A percentile compares a stretch with the other conserved stretches of the same genome.
These are phyloP conservation scores for Sisymbrium irio DNA, from an alignment of 345 rosid genomes.

Conservation along the genomic window DNA sequence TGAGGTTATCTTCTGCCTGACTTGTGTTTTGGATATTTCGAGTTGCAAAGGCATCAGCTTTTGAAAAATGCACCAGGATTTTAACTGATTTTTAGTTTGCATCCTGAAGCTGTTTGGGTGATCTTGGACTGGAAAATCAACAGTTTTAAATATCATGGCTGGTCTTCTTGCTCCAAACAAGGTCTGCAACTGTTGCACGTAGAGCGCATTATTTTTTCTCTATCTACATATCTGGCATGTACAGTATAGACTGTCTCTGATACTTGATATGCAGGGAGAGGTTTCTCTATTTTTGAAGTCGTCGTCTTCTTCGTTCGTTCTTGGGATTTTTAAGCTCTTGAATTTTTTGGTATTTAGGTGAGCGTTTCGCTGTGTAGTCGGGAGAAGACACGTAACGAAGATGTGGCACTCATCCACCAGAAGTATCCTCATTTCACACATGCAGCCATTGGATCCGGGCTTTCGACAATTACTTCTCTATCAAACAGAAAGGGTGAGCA, in stretches of 20 bases:
- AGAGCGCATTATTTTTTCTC: too few species aligned
- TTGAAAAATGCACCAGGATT: not conserved
- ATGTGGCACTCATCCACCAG: too few species aligned
- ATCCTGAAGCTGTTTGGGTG: constrained; percentile 96
- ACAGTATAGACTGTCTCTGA: not conserved
- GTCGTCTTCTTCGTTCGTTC: too few species aligned
- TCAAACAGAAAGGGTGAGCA: too few species aligned
- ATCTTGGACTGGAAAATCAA: constrained; percentile 99
- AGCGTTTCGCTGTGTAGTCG: too few species aligned
- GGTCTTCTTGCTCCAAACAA: constrained; percentile 99
- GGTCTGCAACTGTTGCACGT: constrained; percentile 42
- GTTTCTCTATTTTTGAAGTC: too few species aligned
- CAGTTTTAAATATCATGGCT: constrained; percentile 85
- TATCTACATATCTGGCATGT: not conserved
- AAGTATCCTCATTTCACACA: too few species aligned
- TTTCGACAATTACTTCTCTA: too few species aligned
- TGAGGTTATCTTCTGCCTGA: not conserved
- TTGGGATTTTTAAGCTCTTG: too few species aligned
- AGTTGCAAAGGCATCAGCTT: not conserved
- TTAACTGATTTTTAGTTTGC: constrained; percentile 3
- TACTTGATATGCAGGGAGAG: constrained; percentile 58
- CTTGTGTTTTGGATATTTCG: not conserved
- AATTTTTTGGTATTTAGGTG: too few species aligned
- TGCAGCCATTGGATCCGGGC: too few species aligned
- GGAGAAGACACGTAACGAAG: too few species aligned